phyloP scores from a whole-genome alignment of 352 stramenopile genomes.

The Pythium biforme region DNA sequence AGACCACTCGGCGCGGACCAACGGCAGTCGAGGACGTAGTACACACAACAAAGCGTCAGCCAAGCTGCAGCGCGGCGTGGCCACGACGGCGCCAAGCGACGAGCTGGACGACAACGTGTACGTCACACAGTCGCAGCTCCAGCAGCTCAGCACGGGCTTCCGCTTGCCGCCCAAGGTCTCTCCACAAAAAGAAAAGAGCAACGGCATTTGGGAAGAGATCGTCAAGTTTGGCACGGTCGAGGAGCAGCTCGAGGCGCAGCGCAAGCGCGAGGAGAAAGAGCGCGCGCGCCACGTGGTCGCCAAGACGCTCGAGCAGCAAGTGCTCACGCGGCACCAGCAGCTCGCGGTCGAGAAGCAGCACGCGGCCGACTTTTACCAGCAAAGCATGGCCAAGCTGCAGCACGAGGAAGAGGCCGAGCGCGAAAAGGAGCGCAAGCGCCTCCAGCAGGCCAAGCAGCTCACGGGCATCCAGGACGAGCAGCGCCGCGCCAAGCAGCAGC shows the following conservation, averaged over 20 bases:
- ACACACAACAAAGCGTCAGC: conserved; percentile 9
- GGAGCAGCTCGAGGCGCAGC: conserved; percentile 56
- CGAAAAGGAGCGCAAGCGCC: conserved; percentile 46
- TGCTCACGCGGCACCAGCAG: conserved; percentile 42
- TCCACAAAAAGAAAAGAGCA: conserved; percentile 74
- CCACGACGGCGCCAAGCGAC: background rate
- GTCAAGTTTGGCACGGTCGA: conserved; percentile 75
- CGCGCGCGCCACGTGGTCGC: conserved; percentile 38
- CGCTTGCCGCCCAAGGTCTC: conserved; percentile 54
- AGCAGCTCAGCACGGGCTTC: conserved; percentile 72
- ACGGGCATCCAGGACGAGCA: conserved; percentile 71
- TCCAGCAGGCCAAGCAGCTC: conserved; percentile 59
- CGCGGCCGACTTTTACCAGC: conserved; percentile 49
- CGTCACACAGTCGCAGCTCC: conserved; percentile 63
- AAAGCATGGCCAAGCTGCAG: conserved; percentile 46
- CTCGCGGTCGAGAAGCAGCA: conserved; percentile 38
- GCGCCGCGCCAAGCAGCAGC: conserved; percentile 52
- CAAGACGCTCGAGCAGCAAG: conserved; percentile 50
- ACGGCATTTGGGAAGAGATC: conserved; percentile 83
- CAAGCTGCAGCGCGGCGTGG: conserved; percentile 20
- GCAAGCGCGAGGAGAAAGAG: conserved; percentile 34
- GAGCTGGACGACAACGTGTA: conserved; percentile 54
- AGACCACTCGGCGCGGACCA: conserved; percentile 23
- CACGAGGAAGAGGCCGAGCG: conserved; percentile 59
- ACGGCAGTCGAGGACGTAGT: conserved; percentile 9